Conservation (phyloP, 2,329 filamentous ascomycete species). For the Chrysoporthe austroafricana region DNA sequence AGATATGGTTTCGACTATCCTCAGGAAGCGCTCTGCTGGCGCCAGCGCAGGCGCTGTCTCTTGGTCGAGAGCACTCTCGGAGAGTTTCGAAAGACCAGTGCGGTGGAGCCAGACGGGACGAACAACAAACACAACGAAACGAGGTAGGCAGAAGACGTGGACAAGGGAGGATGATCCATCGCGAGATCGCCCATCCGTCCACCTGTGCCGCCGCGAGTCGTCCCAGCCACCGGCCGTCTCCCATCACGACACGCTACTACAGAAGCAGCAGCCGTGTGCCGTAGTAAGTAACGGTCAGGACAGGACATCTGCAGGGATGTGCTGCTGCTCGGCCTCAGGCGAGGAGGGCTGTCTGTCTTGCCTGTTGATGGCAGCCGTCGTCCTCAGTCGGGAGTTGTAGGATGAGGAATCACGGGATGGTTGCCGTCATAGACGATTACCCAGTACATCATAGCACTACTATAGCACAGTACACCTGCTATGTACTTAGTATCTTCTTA, state of each 20-base stretch:
- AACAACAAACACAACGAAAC: conserved; percentile 15
- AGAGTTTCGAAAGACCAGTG: conserved; percentile 5
- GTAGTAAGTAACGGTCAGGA: no score
- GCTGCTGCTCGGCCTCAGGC: no score
- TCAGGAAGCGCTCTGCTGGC: conserved; percentile 13
- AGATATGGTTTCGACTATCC: background rate
- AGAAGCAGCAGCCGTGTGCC: background rate
- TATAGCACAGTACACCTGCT: no score
- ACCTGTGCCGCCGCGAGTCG: background rate
- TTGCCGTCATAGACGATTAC: no score
- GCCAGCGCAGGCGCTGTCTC: background rate
- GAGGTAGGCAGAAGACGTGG: background rate
- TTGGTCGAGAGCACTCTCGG: conserved; percentile 15
- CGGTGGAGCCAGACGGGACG: background rate
- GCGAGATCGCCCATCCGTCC: background rate
- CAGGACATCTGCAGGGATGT: no score
- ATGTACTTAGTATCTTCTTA: no score
- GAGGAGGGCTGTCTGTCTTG: no score
- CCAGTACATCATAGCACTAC: no score
- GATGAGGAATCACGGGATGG: no score
- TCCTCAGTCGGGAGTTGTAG: no score
- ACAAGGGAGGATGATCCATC: conserved; percentile 3
- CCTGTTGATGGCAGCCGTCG: no score
- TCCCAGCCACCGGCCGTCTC: conserved; percentile 1
- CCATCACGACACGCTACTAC: background rate